Conservation (phyloP, 1,284 basidiomycete species). For the Tilletia setariae region DNA sequence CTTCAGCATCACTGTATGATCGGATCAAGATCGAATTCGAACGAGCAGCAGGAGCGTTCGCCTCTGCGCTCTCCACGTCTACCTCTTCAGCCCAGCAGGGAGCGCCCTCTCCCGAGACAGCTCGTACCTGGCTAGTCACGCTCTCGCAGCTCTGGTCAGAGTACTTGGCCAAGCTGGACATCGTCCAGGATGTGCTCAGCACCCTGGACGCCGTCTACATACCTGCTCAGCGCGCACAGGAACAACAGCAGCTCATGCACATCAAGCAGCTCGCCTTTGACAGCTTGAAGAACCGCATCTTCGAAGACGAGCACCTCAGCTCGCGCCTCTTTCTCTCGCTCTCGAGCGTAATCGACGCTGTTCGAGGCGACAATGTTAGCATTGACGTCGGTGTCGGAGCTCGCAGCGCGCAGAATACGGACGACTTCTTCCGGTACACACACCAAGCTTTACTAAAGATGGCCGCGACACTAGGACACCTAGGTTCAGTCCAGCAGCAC, state of each 20-base stretch:
- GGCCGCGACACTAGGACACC: slow-evolving; percentile 32
- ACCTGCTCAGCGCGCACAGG: slow-evolving; percentile 11
- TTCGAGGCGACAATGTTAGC: slow-evolving; percentile 20
- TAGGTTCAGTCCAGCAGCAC: slow-evolving; percentile 28
- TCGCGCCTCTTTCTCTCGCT: slow-evolving; percentile 21
- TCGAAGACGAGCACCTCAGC: slow-evolving; percentile 28
- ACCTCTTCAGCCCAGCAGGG: slow-evolving; percentile 6
- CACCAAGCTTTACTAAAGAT: slow-evolving; percentile 34
- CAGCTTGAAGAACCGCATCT: slow-evolving; percentile 33
- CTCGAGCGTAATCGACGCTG: slow-evolving; percentile 22
- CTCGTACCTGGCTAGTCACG: slow-evolving; percentile 30
- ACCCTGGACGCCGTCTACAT: slow-evolving; percentile 20
- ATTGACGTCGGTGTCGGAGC: too few relatives aligned
- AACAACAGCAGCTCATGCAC: neutral
- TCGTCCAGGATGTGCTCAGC: slow-evolving; percentile 15
- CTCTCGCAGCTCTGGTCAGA: slow-evolving; percentile 33
- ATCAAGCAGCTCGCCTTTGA: slow-evolving; percentile 33
- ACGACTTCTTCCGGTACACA: slow-evolving; percentile 23
- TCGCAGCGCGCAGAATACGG: too few relatives aligned
- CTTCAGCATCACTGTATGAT: slow-evolving; percentile 32
- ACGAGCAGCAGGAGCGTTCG: slow-evolving; percentile 31
- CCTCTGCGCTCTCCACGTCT: slow-evolving; percentile 24
- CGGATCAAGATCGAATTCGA: slow-evolving; percentile 43
- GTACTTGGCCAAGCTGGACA: slow-evolving; percentile 30
- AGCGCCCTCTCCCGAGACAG: slow-evolving; percentile 18